These are phyloP conservation scores for Artomyces pyxidatus DNA, from an alignment of 768 basidiomycete species.

Conservation along the genomic window DNA sequence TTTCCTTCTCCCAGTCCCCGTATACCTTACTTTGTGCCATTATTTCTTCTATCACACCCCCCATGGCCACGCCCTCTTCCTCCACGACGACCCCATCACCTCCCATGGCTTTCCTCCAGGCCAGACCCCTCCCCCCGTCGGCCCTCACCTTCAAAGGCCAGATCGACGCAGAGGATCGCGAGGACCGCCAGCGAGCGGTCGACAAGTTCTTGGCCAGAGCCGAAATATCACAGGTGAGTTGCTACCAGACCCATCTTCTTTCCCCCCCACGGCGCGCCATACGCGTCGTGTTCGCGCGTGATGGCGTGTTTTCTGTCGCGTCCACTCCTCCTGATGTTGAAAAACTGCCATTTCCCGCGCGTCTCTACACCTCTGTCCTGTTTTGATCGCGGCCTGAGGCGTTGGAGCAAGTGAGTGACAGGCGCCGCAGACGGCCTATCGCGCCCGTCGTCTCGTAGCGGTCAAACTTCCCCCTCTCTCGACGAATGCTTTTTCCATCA, in stretches of 20 bases:
- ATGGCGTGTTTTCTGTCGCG: conserved; percentile 7
- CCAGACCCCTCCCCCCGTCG: conserved; percentile 30
- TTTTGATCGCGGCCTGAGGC: too few relatives aligned
- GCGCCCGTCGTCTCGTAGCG: not conserved
- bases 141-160: conserved; percentile 28
- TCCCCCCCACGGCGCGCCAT: conserved; percentile 9
- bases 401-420: too few relatives aligned
- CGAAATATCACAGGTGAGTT: conserved; percentile 71
- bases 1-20: not conserved
- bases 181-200: conserved; percentile 58
- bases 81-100: conserved; percentile 80
- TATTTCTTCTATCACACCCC: not conserved
- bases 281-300: conserved; percentile 13
- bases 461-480: not conserved
- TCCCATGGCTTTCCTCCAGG: conserved; percentile 53
- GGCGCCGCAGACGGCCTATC: too few relatives aligned
- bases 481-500: not conserved
- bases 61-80: conserved; percentile 74
- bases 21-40: not conserved
- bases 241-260: conserved; percentile 22
- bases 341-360: too few relatives aligned
- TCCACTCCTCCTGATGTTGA: not conserved
- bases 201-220: conserved; percentile 74
- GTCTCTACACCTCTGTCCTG: too few relatives aligned
- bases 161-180: conserved; percentile 37